A percentile compares a stretch with the other conserved stretches of the same genome.
Evolutionary conservation across 352 stramenopile species (phyloP).

Genomic region (Blastocystis sp.): DNA sequence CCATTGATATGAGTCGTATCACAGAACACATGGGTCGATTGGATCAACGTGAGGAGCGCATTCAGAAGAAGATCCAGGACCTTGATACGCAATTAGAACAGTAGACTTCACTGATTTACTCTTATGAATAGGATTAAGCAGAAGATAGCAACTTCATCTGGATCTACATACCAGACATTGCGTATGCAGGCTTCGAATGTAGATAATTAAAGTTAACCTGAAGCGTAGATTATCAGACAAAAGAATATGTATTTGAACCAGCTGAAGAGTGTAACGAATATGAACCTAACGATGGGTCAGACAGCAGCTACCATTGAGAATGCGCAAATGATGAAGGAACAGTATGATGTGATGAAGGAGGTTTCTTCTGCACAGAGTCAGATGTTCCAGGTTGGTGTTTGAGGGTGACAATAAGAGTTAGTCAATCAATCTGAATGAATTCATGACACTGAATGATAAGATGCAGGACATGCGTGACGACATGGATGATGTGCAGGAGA

Average conservation of each 20-base stretch:
- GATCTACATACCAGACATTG: background rate
- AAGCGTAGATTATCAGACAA: constrained; percentile 24
- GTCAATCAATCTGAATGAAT: constrained; percentile 51
- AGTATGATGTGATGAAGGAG: constrained; percentile 63
- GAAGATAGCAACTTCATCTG: background rate
- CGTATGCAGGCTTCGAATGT: background rate
- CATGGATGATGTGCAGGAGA: constrained; percentile 66
- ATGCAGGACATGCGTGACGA: constrained; percentile 64
- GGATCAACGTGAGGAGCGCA: constrained; percentile 26
- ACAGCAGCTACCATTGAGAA: constrained; percentile 23
- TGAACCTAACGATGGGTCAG: constrained; percentile 52
- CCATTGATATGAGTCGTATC: constrained; percentile 36
- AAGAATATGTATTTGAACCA: constrained; percentile 36
- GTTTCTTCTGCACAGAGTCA: constrained; percentile 37
- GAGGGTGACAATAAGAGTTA: background rate
- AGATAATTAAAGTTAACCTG: background rate
- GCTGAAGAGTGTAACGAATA: constrained; percentile 15
- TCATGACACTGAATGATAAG: constrained; percentile 41
- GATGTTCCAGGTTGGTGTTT: constrained; percentile 40
- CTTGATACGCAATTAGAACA: background rate
- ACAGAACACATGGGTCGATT: constrained; percentile 30
- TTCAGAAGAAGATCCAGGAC: constrained; percentile 36
- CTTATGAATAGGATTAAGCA: constrained; percentile 42
- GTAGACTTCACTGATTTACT: background rate
- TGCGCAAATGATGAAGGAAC: constrained; percentile 57